Conservation (phyloP, 768 basidiomycete species). For the Tricholoma furcatifolium region DNA sequence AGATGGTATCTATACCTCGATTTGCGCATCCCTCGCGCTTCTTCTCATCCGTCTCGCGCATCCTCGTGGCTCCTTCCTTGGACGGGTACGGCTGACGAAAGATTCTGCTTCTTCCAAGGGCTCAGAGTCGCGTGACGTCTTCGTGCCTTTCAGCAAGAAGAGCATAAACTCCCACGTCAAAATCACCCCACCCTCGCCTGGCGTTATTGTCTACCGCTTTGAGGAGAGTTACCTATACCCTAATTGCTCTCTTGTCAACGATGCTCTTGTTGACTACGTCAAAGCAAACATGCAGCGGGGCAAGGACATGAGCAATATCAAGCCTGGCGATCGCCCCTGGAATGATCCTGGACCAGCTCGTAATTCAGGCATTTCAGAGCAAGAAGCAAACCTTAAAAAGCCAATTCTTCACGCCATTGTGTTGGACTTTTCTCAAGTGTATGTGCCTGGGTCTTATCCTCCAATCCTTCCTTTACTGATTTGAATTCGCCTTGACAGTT, state of each 20-base stretch:
- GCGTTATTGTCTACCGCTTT: slow-evolving; percentile 87
- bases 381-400: slow-evolving; percentile 47
- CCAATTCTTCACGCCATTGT: slow-evolving; percentile 84
- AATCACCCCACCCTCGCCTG: slow-evolving; percentile 78
- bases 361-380: slow-evolving; percentile 45
- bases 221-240: slow-evolving; percentile 91
- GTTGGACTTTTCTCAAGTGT: slow-evolving; percentile 87
- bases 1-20: slow-evolving; percentile 87
- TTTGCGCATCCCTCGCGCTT: slow-evolving; percentile 74
- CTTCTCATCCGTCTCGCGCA: slow-evolving; percentile 85
- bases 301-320: slow-evolving; percentile 64
- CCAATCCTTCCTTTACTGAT: neutral
- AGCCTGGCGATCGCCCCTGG: slow-evolving; percentile 81
- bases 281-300: slow-evolving; percentile 76
- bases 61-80: slow-evolving; percentile 89
- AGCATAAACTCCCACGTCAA: slow-evolving; percentile 68
- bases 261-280: slow-evolving; percentile 76
- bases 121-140: slow-evolving; percentile 65
- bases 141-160: slow-evolving; percentile 67
- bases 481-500: slow-evolving; percentile 37
- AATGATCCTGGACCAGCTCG: slow-evolving; percentile 83
- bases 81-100: slow-evolving; percentile 65
- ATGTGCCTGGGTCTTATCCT: slow-evolving; percentile 23
- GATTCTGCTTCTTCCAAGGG: slow-evolving; percentile 30
- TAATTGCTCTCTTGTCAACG: slow-evolving; percentile 69